phyloP scores from a whole-genome alignment of 2,329 filamentous ascomycete species.

The Aspergillus sp. region DNA sequence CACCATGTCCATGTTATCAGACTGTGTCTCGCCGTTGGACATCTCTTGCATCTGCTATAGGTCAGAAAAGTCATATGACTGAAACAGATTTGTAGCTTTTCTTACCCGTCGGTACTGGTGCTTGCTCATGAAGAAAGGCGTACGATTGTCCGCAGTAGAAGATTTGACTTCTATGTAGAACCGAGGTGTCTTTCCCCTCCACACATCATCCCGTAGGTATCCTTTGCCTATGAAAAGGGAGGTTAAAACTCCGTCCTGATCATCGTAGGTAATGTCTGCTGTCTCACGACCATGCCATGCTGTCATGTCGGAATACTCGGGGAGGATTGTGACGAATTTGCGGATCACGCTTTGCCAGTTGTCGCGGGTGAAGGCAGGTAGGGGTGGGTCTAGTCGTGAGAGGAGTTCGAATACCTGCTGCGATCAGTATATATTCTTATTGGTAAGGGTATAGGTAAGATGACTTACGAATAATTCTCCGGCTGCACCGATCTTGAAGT shows the following conservation, averaged over 20 bases:
- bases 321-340: constrained; percentile 41
- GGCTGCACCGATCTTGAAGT: constrained; percentile 10
- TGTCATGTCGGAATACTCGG: constrained; percentile 44
- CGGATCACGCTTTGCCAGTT: constrained; percentile 57
- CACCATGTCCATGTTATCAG: constrained; percentile 19
- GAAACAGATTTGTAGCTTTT: constrained; percentile 5
- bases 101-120: constrained; percentile 47
- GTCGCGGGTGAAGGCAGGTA: constrained; percentile 33
- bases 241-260: constrained; percentile 10
- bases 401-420: constrained; percentile 15
- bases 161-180: constrained; percentile 58
- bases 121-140: constrained; percentile 52
- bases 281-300: constrained; percentile 49
- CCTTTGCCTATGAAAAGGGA: constrained; percentile 11
- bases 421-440: background rate
- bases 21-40: background rate
- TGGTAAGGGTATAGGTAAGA: constrained; percentile 14
- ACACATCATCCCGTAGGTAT: constrained; percentile 10
- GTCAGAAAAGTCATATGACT: background rate
- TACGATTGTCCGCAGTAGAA: constrained; percentile 41
- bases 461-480: constrained; percentile 16
- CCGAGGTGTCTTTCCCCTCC: constrained; percentile 31
- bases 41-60: constrained; percentile 10
- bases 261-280: constrained; percentile 51
- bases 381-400: background rate